Evolutionary conservation across 345 rosid genomes (phyloP), one percentile per base, ranked within the genome.

Genomic region (Brassica rapa): DNA sequence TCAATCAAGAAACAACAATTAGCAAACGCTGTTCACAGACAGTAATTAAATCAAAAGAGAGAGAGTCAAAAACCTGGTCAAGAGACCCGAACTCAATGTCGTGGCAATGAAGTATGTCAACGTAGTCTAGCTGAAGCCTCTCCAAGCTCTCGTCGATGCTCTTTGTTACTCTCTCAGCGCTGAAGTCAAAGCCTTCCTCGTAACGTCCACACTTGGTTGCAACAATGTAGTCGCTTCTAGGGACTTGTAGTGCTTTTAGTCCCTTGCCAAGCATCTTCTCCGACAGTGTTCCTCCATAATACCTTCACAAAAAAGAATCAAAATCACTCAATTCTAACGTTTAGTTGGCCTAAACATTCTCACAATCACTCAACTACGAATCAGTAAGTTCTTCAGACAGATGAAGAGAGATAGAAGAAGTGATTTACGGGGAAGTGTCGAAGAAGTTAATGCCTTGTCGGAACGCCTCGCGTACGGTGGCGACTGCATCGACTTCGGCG

Each of bases 251-350:
- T 72, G 97, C 91, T 84, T 89, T 92, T 2, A 95, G 88, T 39
- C 84, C 90, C 86, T 81, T 86, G 21, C 98, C 98, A 67, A 95
- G 99, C 96, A 91, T 84, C 85, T 86, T 95, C 87, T 95, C 98
- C 0, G 97, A 91, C 39, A 95, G 86, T 19, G 99, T 91, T 63
- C 83, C 96, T 69, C 98, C 99, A 84, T 91, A 95, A 78, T 84
- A 93, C 85, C 98, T 92, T 70, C 12, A 69, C 49, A 66, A 8
- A 6, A 51, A 74, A 64, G 53, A 53, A 21, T 51, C 63, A 4
- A 69, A 53, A 21, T 51, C 55, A 69, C 46, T 16, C 9, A 30
- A 3, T 3, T 67, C 15, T 12, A 60, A 19, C 21, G 21, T 19
- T 14, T 24, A 16, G 9, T 37, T 25, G 4, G 41, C 21, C 59